Conservation (phyloP, 1,139 yeast species). For the Sugiyamaella pinicola region DNA sequence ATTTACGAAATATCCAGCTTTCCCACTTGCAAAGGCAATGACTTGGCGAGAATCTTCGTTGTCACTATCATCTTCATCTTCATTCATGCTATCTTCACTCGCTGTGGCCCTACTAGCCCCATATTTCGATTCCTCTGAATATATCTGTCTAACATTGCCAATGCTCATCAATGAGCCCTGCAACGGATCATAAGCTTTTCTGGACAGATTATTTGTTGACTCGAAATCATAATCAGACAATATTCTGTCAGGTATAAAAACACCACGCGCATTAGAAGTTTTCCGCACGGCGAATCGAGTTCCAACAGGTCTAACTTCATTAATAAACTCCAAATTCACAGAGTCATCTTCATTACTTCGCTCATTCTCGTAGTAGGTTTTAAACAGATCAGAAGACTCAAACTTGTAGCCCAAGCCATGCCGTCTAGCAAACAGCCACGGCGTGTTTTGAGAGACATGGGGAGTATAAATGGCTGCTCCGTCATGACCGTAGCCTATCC, state of each 20-base stretch:
- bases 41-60: background rate
- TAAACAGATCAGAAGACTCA: constrained; percentile 9
- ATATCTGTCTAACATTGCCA: constrained; percentile 20
- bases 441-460: constrained; percentile 23
- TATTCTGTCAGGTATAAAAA: constrained; percentile 22
- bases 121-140: background rate
- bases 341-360: background rate
- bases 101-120: background rate
- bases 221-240: constrained; percentile 24
- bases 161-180: constrained; percentile 25
- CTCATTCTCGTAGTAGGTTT: background rate
- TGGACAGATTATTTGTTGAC: constrained; percentile 18
- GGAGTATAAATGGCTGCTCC: constrained; percentile 32
- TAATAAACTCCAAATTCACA: background rate
- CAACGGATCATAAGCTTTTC: constrained; percentile 29
- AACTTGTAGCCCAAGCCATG: constrained; percentile 30
- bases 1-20: constrained; percentile 3
- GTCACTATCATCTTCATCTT: constrained; percentile 13
- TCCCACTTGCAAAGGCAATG: constrained; percentile 17
- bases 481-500: constrained; percentile 32
- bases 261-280: constrained; percentile 20
- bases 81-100: constrained; percentile 1
- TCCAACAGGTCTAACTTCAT: constrained; percentile 11
- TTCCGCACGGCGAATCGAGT: background rate
- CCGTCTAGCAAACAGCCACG: constrained; percentile 33